Percentiles rank a stretch among this genome's conserved stretches.
These are phyloP conservation scores for Suillus luteus DNA, from an alignment of 768 basidiomycete species.

Conservation along the genomic window DNA sequence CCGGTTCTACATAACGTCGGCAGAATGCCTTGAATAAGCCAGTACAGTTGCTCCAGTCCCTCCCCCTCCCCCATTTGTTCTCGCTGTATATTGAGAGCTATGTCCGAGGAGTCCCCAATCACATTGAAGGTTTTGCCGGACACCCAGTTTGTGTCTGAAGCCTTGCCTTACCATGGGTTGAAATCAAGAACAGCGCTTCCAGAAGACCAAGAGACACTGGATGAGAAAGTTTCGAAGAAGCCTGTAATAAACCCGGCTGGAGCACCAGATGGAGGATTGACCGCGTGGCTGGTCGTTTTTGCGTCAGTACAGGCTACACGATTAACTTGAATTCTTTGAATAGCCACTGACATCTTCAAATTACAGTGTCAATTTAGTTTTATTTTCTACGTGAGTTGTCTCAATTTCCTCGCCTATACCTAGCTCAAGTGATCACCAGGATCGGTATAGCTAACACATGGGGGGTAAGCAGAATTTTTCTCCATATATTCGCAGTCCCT, in stretches of 20 bases:
- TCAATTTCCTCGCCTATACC: neutral
- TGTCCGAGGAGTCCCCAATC: neutral
- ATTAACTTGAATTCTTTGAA: slow-evolving; percentile 5
- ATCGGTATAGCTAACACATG: slow-evolving; percentile 76
- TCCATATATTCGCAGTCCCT: neutral
- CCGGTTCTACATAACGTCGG: neutral
- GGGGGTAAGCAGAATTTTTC: slow-evolving; percentile 53
- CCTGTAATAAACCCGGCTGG: slow-evolving; percentile 25
- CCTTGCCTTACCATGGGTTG: too few species aligned
- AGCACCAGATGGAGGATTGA: slow-evolving; percentile 32
- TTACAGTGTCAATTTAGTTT: slow-evolving; percentile 40
- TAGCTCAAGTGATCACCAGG: slow-evolving; percentile 25
- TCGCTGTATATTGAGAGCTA: neutral
- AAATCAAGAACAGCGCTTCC: slow-evolving; percentile 1
- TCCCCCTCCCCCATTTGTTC: too few species aligned
- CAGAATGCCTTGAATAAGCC: neutral
- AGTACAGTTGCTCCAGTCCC: neutral
- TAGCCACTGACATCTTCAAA: slow-evolving; percentile 27
- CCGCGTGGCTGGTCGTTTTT: slow-evolving; percentile 34
- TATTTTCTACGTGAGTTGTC: neutral
- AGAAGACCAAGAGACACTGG: slow-evolving; percentile 11
- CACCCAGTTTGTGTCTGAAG: neutral
- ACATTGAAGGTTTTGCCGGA: neutral
- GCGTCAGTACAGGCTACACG: slow-evolving; percentile 22
- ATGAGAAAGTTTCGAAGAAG: slow-evolving; percentile 10